phyloP scores from a whole-genome alignment of 1,284 basidiomycete species.

The Microbotryum violaceum region DNA sequence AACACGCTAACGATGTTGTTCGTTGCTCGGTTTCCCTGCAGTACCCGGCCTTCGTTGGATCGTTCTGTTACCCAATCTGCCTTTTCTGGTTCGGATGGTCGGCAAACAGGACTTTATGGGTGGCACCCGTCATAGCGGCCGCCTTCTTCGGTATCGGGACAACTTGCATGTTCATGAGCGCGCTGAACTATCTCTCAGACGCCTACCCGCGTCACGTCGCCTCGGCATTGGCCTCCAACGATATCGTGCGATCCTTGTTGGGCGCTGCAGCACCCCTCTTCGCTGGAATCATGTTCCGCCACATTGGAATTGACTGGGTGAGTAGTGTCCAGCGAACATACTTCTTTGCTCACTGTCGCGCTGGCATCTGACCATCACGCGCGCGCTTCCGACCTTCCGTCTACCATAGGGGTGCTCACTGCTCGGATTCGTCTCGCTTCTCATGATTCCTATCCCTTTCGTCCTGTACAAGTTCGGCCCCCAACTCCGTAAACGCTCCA shows the following conservation, averaged over 20 bases:
- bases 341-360: too few relatives aligned
- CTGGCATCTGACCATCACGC: too few relatives aligned
- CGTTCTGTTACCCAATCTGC: slow-evolving; percentile 36
- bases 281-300: slow-evolving; percentile 29
- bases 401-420: slow-evolving; percentile 17
- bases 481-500: neutral
- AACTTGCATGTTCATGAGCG: slow-evolving; percentile 33
- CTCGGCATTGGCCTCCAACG: slow-evolving; percentile 17
- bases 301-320: slow-evolving; percentile 35
- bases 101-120: slow-evolving; percentile 36
- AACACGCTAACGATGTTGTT: too few relatives aligned
- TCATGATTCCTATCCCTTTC: slow-evolving; percentile 35
- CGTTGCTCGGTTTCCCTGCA: neutral
- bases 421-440: slow-evolving; percentile 27
- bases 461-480: slow-evolving; percentile 8
- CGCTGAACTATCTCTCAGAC: slow-evolving; percentile 14
- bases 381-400: too few relatives aligned
- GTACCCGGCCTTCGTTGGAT: slow-evolving; percentile 31
- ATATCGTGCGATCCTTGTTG: slow-evolving; percentile 12
- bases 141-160: slow-evolving; percentile 35
- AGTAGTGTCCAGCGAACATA: too few relatives aligned
- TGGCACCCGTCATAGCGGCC: slow-evolving; percentile 33
- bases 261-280: slow-evolving; percentile 17
- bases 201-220: slow-evolving; percentile 24
- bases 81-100: slow-evolving; percentile 40